A percentile compares a stretch with the other conserved stretches of the same genome.
Evolutionary conservation across 2,329 filamentous ascomycete genomes (phyloP).

Genomic region (Ascochyta rabiei): DNA sequence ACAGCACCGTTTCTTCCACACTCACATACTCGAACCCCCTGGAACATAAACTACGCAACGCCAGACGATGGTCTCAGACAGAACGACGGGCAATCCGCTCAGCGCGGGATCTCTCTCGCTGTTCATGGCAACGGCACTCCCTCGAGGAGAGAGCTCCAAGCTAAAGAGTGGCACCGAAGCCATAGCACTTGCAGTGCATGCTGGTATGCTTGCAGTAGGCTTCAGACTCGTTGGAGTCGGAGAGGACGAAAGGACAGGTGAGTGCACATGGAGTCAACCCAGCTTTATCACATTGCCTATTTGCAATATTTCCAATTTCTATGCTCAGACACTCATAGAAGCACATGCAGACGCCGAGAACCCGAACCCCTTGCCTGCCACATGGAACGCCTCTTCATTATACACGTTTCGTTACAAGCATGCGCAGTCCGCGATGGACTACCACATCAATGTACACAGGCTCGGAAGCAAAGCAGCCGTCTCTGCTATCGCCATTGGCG

Average conservation of each 20-base stretch:
- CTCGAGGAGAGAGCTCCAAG: slow-evolving; percentile 46
- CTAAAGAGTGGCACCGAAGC: slow-evolving; percentile 79
- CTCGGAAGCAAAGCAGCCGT: slow-evolving; percentile 85
- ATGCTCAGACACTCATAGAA: slow-evolving; percentile 52
- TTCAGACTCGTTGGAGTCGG: slow-evolving; percentile 84
- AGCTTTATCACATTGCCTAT: background rate
- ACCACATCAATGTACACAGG: slow-evolving; percentile 79
- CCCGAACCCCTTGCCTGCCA: slow-evolving; percentile 68
- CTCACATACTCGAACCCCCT: background rate
- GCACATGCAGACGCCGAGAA: slow-evolving; percentile 61
- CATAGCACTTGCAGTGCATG: slow-evolving; percentile 81
- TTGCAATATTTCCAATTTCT: slow-evolving; percentile 14
- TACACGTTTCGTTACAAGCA: slow-evolving; percentile 89
- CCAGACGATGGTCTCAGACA: slow-evolving; percentile 34
- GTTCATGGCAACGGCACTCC: slow-evolving; percentile 54
- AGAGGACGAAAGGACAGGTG: slow-evolving; percentile 78
- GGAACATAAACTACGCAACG: slow-evolving; percentile 4
- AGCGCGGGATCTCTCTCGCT: slow-evolving; percentile 51
- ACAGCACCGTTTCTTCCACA: background rate
- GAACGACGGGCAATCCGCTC: slow-evolving; percentile 51
- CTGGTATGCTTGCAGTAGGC: slow-evolving; percentile 78
- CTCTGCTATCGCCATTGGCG: slow-evolving; percentile 76
- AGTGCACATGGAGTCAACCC: slow-evolving; percentile 17
- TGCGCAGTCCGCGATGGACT: slow-evolving; percentile 82
- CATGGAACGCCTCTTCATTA: slow-evolving; percentile 79